Base-by-base conservation (phyloP, 345 rosid species). In the Geranium rotundifolium region DNA sequence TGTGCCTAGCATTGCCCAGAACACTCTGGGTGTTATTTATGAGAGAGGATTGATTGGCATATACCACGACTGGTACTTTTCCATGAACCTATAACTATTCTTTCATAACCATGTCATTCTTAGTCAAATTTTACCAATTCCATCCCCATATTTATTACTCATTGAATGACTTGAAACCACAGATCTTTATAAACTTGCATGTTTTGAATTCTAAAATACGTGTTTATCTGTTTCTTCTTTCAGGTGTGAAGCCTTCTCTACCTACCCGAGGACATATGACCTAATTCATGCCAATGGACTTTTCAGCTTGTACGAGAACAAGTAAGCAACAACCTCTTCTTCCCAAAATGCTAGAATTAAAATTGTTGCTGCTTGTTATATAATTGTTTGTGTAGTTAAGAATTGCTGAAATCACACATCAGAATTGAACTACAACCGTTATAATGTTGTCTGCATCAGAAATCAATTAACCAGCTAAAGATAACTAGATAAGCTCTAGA, bases 181-280 rank as follows among this genome's bases (percentile, higher is more conserved):
- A n/a, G n/a, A n/a, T n/a, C n/a, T n/a, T n/a, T n/a, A n/a, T 16
- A 19, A 37, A 31, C 66, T 55, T 20, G 13, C 5, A 13, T 31
- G 8, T 37, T 19, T 19, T 19, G 9, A 16, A 4, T 7, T 0
- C 19, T 49, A 4, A 4, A 17, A n/a, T 37, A 61, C 56, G 46
- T 62, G 66, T 61, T 59, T 46, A 23, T 62, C n/a, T 69, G 56
- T 61, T 19, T 58, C 18, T 71, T 65, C 55, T 73, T 68, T 63
- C 77, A 93, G 97, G 99, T 90, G 99, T 66, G 99, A 93, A 82
- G 99, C 96, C 17, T 93, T 93, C 80, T 93, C 99, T 52, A 90
- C 97, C 29, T 93, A 93, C 73, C 99, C 99, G 4, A 93, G 99
- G 77, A 86, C 97, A 50, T 90, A 88, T 29, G 99, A 93, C 65